Base-by-base conservation (phyloP, 352 stramenopile species). In the Globisporangium yorkense region DNA sequence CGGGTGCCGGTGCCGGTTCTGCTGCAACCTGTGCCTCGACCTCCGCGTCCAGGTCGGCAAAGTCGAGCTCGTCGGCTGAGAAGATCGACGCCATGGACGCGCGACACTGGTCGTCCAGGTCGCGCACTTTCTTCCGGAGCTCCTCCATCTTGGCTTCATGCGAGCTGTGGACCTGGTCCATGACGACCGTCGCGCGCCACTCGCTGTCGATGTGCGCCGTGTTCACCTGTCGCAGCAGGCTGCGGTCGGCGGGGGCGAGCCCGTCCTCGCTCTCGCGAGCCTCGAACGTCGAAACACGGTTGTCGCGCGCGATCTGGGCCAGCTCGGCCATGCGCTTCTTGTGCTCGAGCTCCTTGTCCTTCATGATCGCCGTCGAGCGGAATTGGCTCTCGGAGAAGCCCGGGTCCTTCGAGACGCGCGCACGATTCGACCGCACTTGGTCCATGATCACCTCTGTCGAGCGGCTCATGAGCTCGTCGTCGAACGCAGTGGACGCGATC, bases 41-140 rank as follows among this genome's bases (percentile, higher is more conserved):
- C 12, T 58, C 49, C 3, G 62, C 54, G 12, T 78, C 72, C 15
- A 72, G 54, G 1, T 72, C 65, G 10, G 72, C 51, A n/a, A 77
- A 62, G 41, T 79, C 67, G 55, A 86, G 73, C 59, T 86, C 74
- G 43, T 80, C 67, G 1, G 70, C 35, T 1, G 72, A 80, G 33
- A 86, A 57, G 31, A 84, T 71, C 31, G 70, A 79, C 24, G 74
- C 74, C 51, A 86, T 78, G 9, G 76, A 84, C 43, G 78, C 76
- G 12, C 76, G 76, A 41, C 74, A 86, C 31, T 84, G 71, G 27
- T 80, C 73, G 47, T 86, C 74, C 0, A 86, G 60, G 41, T 74
- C 64, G 3, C 63, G 66, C 54, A 85, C 70, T 45, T 74, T 63
- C 20, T 72, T 56, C 1, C 63, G 71, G 31, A 85, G 57, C 54